Evolutionary conservation across 192 early-diverging fungal genomes (phyloP).

Genomic region (Podochytrium sp.): DNA sequence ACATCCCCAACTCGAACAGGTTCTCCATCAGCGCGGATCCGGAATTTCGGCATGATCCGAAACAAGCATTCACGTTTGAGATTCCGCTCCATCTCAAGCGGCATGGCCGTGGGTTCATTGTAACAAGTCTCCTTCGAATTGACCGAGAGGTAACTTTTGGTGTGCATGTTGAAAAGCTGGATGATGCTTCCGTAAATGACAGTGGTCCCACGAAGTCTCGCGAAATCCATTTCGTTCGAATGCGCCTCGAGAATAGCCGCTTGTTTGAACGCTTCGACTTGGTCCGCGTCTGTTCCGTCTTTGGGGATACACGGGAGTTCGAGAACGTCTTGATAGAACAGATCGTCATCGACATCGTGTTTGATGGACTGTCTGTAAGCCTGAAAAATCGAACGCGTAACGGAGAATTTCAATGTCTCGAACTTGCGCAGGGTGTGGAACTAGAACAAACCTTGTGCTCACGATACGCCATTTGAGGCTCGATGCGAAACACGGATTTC

Average conservation of each 20-base stretch:
- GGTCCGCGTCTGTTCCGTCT: neutral
- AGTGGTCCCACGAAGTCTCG: conserved; percentile 28
- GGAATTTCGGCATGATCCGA: conserved; percentile 43
- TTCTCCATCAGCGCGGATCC: conserved; percentile 43
- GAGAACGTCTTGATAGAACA: conserved; percentile 23
- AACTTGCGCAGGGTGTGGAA: too few species aligned
- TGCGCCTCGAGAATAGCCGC: conserved; percentile 30
- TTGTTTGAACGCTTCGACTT: conserved; percentile 26
- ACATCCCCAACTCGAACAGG: conserved; percentile 35
- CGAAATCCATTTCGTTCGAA: conserved; percentile 37
- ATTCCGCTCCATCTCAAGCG: conserved; percentile 19
- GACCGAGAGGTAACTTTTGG: conserved; percentile 29
- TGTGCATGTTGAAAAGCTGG: conserved; percentile 35
- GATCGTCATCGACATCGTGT: conserved; percentile 30
- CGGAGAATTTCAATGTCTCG: too few species aligned
- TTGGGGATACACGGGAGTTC: conserved; percentile 3
- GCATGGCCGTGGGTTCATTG: conserved; percentile 34
- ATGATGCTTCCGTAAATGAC: conserved; percentile 31
- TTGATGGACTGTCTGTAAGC: conserved; percentile 16
- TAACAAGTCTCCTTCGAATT: conserved; percentile 29
- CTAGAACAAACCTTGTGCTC: conserved; percentile 30
- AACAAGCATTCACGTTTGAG: conserved; percentile 22
- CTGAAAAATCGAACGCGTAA: neutral
- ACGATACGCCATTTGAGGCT: conserved; percentile 29
- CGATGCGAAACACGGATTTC: conserved; percentile 41